Percentiles rank a stretch among this genome's conserved stretches.
phyloP scores from a whole-genome alignment of 257 asterid genomes.

The Voacanga thouarsii region DNA sequence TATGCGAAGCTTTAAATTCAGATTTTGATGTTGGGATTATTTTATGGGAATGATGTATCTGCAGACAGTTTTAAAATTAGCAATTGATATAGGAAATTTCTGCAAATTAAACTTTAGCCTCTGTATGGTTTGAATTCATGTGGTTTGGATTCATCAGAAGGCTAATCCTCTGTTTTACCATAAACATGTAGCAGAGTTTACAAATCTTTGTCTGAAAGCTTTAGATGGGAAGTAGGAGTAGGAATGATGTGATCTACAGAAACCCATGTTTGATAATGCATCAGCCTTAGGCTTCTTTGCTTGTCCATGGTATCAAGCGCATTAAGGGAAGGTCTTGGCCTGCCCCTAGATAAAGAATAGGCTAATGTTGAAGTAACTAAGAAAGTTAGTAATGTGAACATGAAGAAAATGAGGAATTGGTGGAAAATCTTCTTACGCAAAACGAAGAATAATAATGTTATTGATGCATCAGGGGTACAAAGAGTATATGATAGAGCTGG shows the following conservation, averaged over 20 bases:
- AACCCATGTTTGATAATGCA: slow-evolving; percentile 96
- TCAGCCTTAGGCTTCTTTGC: slow-evolving; percentile 98
- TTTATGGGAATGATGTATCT: not conserved
- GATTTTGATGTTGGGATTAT: not conserved
- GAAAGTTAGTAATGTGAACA: slow-evolving; percentile 13
- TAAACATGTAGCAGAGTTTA: not conserved
- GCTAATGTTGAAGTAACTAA: slow-evolving; percentile 12
- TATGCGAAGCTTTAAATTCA: not conserved
- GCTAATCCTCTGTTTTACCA: too few relatives aligned
- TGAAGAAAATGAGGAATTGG: slow-evolving; percentile 46
- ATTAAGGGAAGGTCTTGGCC: slow-evolving; percentile 98
- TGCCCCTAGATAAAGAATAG: slow-evolving; percentile 34
- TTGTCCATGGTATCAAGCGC: slow-evolving; percentile 86
- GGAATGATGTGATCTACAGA: slow-evolving; percentile 43
- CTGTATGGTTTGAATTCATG: not conserved
- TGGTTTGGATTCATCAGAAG: too few relatives aligned
- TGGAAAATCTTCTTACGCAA: slow-evolving; percentile 38
- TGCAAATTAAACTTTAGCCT: not conserved
- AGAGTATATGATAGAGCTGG: slow-evolving; percentile 15
- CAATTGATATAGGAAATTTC: not conserved
- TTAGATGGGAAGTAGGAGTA: slow-evolving; percentile 45
- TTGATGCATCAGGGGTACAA: slow-evolving; percentile 15
- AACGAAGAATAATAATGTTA: slow-evolving; percentile 29
- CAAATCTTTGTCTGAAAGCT: not conserved
- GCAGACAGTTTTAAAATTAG: not conserved